phyloP scores from a whole-genome alignment of 306 rosid genomes.

The Pyrus pyrifolia region DNA sequence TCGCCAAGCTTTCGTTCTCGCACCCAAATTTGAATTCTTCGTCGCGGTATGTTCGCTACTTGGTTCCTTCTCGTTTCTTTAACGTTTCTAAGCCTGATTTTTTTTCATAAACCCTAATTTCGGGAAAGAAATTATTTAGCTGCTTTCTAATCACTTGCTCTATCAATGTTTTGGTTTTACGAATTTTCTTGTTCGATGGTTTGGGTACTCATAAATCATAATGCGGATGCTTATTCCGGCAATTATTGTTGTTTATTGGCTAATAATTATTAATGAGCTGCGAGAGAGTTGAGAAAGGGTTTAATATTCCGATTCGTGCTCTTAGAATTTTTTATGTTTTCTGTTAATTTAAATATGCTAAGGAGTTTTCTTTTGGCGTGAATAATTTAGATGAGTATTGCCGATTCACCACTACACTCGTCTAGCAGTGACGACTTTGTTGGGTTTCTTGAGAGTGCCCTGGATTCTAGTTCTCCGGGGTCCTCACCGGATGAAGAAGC shows the following conservation, averaged over 20 bases:
- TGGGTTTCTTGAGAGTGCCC: background rate
- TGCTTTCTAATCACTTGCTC: too few species aligned
- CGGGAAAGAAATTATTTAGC: too few species aligned
- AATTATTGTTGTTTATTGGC: too few species aligned
- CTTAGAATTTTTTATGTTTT: too few species aligned
- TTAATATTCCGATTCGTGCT: too few species aligned
- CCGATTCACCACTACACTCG: slow-evolving; percentile 3
- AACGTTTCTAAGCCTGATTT: background rate
- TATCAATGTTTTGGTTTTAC: too few species aligned
- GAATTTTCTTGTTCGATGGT: too few species aligned
- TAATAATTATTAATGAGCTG: too few species aligned
- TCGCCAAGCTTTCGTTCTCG: background rate
- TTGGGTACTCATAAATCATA: too few species aligned
- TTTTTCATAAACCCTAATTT: too few species aligned
- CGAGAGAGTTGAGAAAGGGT: too few species aligned
- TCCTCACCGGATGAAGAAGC: background rate
- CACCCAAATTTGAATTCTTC: background rate
- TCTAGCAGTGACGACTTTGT: background rate
- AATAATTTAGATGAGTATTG: slow-evolving; percentile 12
- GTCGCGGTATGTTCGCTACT: background rate
- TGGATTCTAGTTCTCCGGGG: background rate
- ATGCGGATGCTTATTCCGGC: too few species aligned
- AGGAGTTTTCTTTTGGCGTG: background rate
- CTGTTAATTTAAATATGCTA: background rate
- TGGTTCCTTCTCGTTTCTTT: background rate